A percentile compares a stretch with the other conserved stretches of the same genome.
These are phyloP conservation scores for Meira miltonrushii DNA, from an alignment of 1,284 basidiomycete species.

Conservation along the genomic window DNA sequence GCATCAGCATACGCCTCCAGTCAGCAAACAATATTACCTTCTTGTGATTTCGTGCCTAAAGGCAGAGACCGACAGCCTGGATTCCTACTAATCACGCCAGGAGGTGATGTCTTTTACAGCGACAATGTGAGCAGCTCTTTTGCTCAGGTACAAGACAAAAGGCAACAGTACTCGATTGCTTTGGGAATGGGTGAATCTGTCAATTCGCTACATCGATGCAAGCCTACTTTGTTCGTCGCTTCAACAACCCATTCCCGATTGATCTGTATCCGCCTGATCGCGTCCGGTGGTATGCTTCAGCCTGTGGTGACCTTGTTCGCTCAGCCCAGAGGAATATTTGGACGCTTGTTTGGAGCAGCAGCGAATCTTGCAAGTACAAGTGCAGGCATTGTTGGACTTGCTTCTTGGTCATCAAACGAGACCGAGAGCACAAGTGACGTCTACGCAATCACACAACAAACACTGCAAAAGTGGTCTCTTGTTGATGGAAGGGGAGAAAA, in stretches of 20 bases:
- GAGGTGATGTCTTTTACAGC: conserved; percentile 31
- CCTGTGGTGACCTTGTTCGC: conserved; percentile 29
- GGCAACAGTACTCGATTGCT: conserved; percentile 20
- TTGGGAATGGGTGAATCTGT: conserved; percentile 25
- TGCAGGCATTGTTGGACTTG: conserved; percentile 29
- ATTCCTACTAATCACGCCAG: conserved; percentile 27
- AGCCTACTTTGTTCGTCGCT: not conserved
- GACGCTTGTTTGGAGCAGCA: conserved; percentile 37
- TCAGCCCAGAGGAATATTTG: conserved; percentile 39
- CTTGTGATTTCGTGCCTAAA: conserved; percentile 25
- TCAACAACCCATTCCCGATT: conserved; percentile 35
- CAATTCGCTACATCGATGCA: conserved; percentile 22
- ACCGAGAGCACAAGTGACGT: conserved; percentile 25
- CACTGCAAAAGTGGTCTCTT: conserved; percentile 46
- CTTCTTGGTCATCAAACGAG: conserved; percentile 22
- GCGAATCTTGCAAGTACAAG: conserved; percentile 17
- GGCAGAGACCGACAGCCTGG: conserved; percentile 30
- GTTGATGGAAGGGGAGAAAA: conserved; percentile 34
- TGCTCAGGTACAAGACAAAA: conserved; percentile 18
- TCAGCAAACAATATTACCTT: conserved; percentile 22
- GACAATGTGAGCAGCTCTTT: conserved; percentile 36
- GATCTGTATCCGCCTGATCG: conserved; percentile 26
- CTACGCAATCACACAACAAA: conserved; percentile 34
- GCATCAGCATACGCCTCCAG: conserved; percentile 19
- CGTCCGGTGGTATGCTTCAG: conserved; percentile 28